These are phyloP conservation scores for Thozetella sp. DNA, from an alignment of 495 filamentous ascomycete genomes.

Conservation along the genomic window DNA sequence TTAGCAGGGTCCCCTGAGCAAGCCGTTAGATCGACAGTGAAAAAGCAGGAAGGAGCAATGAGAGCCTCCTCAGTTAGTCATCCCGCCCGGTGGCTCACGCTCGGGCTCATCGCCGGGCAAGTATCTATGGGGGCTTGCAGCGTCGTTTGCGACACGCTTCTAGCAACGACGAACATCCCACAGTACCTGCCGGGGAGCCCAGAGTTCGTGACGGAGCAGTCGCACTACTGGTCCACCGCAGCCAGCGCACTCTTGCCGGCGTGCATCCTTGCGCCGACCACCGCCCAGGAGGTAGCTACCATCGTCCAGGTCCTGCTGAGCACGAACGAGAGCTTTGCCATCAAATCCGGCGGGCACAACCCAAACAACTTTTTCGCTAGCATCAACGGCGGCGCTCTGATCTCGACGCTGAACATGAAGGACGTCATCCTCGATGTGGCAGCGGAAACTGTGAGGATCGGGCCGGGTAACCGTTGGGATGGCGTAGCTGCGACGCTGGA, in stretches of 20 bases:
- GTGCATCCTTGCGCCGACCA: slow-evolving; percentile 48
- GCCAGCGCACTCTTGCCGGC: slow-evolving; percentile 41
- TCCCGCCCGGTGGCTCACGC: neutral
- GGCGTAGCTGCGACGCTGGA: slow-evolving; percentile 50
- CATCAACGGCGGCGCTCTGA: slow-evolving; percentile 52
- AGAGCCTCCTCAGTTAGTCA: neutral
- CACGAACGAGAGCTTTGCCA: slow-evolving; percentile 45
- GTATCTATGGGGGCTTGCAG: neutral
- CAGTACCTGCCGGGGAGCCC: slow-evolving; percentile 5
- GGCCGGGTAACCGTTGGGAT: slow-evolving; percentile 53
- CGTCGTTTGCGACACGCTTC: neutral
- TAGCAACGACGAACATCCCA: neutral
- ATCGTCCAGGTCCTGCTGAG: slow-evolving; percentile 29
- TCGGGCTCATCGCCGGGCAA: neutral
- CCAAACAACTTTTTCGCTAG: slow-evolving; percentile 53
- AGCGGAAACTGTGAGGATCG: slow-evolving; percentile 42
- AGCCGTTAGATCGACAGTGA: neutral
- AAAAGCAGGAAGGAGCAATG: neutral
- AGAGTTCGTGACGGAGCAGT: slow-evolving; percentile 36
- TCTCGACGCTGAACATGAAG: slow-evolving; percentile 50
- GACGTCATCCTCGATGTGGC: slow-evolving; percentile 44
- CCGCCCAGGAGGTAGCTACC: slow-evolving; percentile 31
- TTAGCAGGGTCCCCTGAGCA: too few species aligned
- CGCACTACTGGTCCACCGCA: slow-evolving; percentile 48
- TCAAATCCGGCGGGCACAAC: slow-evolving; percentile 55